These are phyloP conservation scores for Botrytis hyacinthi DNA, from an alignment of 2,329 filamentous ascomycete species.

Conservation along the genomic window DNA sequence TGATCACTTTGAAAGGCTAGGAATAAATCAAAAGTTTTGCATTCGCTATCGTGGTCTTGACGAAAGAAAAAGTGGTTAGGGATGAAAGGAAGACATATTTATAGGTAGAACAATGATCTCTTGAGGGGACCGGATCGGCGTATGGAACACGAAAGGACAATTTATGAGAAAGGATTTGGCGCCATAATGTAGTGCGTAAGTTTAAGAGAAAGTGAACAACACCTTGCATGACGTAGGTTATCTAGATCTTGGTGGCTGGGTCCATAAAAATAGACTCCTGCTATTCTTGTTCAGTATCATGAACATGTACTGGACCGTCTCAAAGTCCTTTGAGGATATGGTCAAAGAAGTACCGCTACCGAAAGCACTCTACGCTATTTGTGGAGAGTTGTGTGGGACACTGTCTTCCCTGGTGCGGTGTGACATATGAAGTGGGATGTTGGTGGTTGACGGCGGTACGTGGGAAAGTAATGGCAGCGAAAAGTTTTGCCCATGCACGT, in stretches of 20 bases:
- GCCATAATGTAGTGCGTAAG: neutral
- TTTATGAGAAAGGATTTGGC: neutral
- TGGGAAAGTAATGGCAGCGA: neutral
- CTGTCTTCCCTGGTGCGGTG: neutral
- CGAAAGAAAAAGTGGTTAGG: neutral
- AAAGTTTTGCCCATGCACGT: neutral
- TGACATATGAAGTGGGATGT: neutral
- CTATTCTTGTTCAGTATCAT: neutral
- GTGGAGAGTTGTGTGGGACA: fast-evolving
- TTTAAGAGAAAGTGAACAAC: neutral
- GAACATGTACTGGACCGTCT: neutral
- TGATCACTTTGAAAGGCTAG: neutral
- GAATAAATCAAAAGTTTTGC: fast-evolving
- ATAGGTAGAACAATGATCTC: neutral
- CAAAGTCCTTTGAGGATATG: neutral
- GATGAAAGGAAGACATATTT: neutral
- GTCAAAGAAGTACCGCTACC: too few relatives aligned
- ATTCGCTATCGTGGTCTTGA: neutral
- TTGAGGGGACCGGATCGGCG: too few relatives aligned
- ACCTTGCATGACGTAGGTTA: too few relatives aligned
- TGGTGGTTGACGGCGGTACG: fast-evolving
- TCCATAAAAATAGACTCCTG: neutral
- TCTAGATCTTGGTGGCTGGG: neutral
- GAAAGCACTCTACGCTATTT: too few relatives aligned
- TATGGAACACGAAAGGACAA: neutral